Evolutionary conservation across 352 stramenopile species (phyloP).

Genomic region (Thalassiosira hispida): DNA sequence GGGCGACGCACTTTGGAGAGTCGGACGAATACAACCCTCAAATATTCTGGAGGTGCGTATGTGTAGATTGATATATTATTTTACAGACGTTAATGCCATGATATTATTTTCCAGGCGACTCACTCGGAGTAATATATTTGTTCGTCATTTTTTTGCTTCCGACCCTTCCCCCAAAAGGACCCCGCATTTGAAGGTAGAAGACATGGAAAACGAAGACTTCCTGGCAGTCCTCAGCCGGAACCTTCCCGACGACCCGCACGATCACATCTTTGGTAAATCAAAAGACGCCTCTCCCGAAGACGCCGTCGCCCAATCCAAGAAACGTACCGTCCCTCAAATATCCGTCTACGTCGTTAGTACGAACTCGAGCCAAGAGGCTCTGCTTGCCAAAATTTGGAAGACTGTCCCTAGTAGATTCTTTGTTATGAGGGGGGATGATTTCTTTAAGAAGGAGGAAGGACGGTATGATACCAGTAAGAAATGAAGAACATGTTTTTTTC

Average conservation of each 20-base stretch:
- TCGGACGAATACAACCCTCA: conserved; percentile 37
- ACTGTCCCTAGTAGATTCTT: conserved; percentile 62
- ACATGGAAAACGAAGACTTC: conserved; percentile 25
- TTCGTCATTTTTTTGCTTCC: conserved; percentile 8
- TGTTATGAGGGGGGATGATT: conserved; percentile 68
- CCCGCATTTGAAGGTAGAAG: conserved; percentile 43
- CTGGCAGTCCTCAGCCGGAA: conserved; percentile 32
- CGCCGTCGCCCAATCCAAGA: conserved; percentile 23
- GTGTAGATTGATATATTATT: conserved; percentile 6
- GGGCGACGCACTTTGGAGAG: conserved; percentile 46
- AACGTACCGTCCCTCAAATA: conserved; percentile 27
- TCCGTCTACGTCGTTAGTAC: conserved; percentile 72
- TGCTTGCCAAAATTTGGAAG: conserved; percentile 50
- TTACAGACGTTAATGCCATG: no score
- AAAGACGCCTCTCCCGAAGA: conserved; percentile 16
- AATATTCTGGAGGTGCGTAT: conserved; percentile 34
- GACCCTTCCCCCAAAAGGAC: conserved; percentile 22
- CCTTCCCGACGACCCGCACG: conserved; percentile 43
- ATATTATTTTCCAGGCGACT: not conserved
- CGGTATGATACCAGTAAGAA: conserved; percentile 55
- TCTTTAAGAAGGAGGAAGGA: conserved; percentile 68
- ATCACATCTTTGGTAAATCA: conserved; percentile 54
- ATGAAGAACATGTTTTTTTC: not conserved
- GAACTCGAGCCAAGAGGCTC: conserved; percentile 51
- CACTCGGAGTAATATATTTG: not conserved